Percentiles rank a stretch among this genome's conserved stretches.
These are phyloP conservation scores for Euphorbia pulcherrima DNA, from an alignment of 345 rosid genomes.

Conservation along the genomic window DNA sequence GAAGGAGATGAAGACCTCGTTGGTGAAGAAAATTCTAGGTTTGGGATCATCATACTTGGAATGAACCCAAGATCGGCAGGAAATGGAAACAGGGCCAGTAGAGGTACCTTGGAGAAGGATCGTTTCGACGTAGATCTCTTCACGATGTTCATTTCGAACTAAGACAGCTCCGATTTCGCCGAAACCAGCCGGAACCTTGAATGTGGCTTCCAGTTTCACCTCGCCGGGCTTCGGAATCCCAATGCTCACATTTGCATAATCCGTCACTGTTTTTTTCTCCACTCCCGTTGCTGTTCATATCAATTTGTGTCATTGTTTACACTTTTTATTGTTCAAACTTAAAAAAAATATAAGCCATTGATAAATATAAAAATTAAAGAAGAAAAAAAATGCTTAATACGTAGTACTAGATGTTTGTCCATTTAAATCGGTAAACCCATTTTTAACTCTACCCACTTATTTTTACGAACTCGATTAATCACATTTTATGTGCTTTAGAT, in stretches of 20 bases:
- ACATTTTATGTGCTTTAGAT: no score
- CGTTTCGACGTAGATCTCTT: conserved; percentile 16
- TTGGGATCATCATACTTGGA: conserved; percentile 11
- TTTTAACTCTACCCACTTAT: no score
- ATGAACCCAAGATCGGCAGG: conserved; percentile 22
- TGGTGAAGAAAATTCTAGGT: conserved; percentile 22
- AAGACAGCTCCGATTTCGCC: conserved; percentile 25
- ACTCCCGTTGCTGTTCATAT: conserved; percentile 16
- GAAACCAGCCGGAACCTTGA: conserved; percentile 21
- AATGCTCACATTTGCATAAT: conserved; percentile 7
- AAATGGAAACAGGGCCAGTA: conserved; percentile 9
- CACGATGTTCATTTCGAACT: conserved; percentile 15
- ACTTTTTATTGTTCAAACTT: no score
- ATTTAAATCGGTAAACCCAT: no score
- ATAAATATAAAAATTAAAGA: no score
- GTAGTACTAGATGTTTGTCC: no score
- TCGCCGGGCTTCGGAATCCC: neutral
- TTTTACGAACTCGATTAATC: no score
- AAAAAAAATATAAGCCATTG: no score
- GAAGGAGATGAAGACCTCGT: conserved; percentile 14
- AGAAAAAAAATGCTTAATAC: no score
- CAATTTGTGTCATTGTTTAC: no score
- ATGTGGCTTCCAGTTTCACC: conserved; percentile 13
- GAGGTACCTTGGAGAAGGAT: conserved; percentile 18
- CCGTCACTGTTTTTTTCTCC: conserved; percentile 21